These are phyloP conservation scores for Adiantum capillusveneris DNA, from an alignment of 75 land plant genomes.

Conservation along the genomic window DNA sequence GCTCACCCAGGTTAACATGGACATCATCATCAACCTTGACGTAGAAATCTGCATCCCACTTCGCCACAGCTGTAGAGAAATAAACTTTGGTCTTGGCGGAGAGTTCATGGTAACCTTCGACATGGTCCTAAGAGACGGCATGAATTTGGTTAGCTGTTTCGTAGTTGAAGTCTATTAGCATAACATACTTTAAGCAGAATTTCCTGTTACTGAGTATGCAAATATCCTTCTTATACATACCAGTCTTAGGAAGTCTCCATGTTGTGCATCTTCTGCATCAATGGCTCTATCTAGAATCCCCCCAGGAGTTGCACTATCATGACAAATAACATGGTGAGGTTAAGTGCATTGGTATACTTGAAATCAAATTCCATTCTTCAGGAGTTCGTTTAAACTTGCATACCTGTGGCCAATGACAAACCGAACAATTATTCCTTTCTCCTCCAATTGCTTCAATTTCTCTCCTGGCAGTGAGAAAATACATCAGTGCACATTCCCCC, in stretches of 20 bases:
- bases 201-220: no score
- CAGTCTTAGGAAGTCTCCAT: constrained; percentile 72
- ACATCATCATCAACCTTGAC: constrained; percentile 39
- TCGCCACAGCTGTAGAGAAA: constrained; percentile 57
- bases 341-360: neutral
- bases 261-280: constrained; percentile 70
- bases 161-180: neutral
- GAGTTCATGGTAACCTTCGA: constrained; percentile 79
- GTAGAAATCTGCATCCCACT: constrained; percentile 80
- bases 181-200: neutral
- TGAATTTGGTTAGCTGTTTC: no score
- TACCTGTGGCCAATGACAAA: constrained; percentile 97
- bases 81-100: constrained; percentile 67
- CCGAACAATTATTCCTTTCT: constrained; percentile 81
- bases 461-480: constrained; percentile 39
- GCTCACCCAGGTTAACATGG: constrained; percentile 1
- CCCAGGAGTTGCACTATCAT: constrained; percentile 47
- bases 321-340: neutral
- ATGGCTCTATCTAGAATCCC: constrained; percentile 73
- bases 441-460: constrained; percentile 67
- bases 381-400: no score
- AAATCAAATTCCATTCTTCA: no score
- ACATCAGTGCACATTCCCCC: neutral
- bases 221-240: no score
- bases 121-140: constrained; percentile 30